Base-by-base conservation (phyloP, 768 basidiomycete species). In the Mycena galopus region DNA sequence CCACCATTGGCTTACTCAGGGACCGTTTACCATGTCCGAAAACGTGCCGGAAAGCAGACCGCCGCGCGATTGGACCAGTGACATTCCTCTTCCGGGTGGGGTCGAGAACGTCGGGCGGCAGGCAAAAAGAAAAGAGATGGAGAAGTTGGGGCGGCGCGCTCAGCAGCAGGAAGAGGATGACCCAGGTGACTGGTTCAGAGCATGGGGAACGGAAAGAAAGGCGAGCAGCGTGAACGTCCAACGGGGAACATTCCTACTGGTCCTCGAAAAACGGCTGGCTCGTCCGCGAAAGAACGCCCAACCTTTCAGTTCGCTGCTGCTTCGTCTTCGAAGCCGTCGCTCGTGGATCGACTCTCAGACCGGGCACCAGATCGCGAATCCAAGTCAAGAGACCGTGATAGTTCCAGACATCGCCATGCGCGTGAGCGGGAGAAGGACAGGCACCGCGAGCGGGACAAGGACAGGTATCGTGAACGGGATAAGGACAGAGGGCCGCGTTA, bases 121-220 rank as follows among this genome's bases (percentile, higher is more conserved):
- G 73, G 92, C 87, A 4, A 88, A 87, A 73, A 86, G 86, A 70
- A 94, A 92, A 78, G 88, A 90, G 61, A 88, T 83, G 56, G 89
- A 86, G 39, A 87, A 83, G 66, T 77, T 93, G 79, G 88, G 87
- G 73, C 86, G 86, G 75, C 86, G 85, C 67, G 88, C 86, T 27
- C 81, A 83, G 63, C 82, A 83, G 71, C 72, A 81, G 71, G 83
- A 82, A n/a, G 86, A 86, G 27, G 86, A 89, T 25, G 91, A 93
- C 58, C 78, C 78, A 4, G 88, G 87, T 57, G 90, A 93, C 79
- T 94, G 93, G 93, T 95, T 95, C 83, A 82, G 39, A 84, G 82
- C 50, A 42, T 80, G 14, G 76, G 76, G 33, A 82, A 83, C 39
- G 73, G 71, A 64, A 81, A 77, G 69, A 81, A 73, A 10, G 59